A percentile compares a stretch with the other conserved stretches of the same genome.
Conservation (phyloP, 768 basidiomycete species). For the Austroboletus festivus region DNA sequence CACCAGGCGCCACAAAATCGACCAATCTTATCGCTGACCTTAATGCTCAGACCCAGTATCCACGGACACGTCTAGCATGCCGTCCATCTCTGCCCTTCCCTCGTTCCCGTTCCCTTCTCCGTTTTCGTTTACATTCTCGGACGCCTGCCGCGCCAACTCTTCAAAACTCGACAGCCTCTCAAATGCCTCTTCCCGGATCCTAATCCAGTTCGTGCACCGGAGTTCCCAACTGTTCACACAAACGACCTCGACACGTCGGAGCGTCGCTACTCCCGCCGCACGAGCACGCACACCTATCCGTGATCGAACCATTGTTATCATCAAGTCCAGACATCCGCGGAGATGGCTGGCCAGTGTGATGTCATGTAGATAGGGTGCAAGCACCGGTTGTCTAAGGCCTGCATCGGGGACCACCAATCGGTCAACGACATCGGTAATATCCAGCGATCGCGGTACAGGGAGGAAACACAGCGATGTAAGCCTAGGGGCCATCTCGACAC, state of each 20-base stretch:
- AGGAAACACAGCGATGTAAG: conserved; percentile 14
- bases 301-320: conserved; percentile 10
- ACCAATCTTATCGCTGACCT: too few species aligned
- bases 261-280: conserved; percentile 1
- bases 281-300: conserved; percentile 3
- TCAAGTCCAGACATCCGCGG: conserved; percentile 4
- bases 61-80: too few species aligned
- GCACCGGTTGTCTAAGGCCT: background rate
- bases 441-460: conserved; percentile 15
- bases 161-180: background rate
- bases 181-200: background rate
- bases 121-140: background rate
- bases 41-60: too few species aligned
- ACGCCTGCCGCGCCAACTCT: background rate
- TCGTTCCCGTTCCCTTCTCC: background rate
- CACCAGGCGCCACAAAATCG: too few species aligned
- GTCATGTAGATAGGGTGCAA: conserved; percentile 11
- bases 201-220: background rate
- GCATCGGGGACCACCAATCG: conserved; percentile 2
- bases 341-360: conserved; percentile 17
- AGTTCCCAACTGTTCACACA: conserved; percentile 10
- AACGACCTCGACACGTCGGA: conserved; percentile 7
- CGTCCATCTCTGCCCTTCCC: too few species aligned
- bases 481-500: conserved; percentile 11
- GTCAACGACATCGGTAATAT: conserved; percentile 7